Conservation (phyloP, 2,329 filamentous ascomycete species). For the Aspergillus amoenus region DNA sequence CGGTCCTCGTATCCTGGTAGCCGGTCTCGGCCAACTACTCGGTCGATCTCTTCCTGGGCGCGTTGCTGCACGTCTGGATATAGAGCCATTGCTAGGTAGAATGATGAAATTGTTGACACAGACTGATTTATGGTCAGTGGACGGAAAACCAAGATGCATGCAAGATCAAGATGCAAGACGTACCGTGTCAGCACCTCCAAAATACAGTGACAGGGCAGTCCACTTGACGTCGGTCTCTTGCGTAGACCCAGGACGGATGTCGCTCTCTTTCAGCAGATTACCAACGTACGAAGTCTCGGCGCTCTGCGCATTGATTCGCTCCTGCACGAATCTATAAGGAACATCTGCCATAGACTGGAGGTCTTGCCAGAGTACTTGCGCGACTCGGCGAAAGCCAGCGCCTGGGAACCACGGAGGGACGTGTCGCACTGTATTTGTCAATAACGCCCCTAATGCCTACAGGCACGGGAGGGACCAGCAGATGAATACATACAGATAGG, state of each 20-base stretch:
- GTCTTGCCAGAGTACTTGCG: constrained; percentile 32
- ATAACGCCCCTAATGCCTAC: background rate
- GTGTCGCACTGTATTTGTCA: constrained; percentile 11
- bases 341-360: constrained; percentile 33
- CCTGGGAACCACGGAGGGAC: constrained; percentile 43
- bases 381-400: constrained; percentile 43
- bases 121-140: constrained; percentile 5
- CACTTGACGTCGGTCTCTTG: constrained; percentile 33
- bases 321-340: constrained; percentile 45
- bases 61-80: background rate
- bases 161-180: background rate
- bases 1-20: constrained; percentile 11
- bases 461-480: too few relatives aligned
- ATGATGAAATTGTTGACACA: constrained; percentile 15
- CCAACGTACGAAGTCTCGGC: constrained; percentile 42
- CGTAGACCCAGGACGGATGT: constrained; percentile 21
- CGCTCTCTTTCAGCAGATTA: constrained; percentile 36
- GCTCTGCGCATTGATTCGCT: constrained; percentile 36
- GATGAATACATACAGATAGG: constrained; percentile 6
- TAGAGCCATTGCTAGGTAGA: constrained; percentile 22
- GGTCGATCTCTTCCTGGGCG: constrained; percentile 1
- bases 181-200: constrained; percentile 45
- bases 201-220: constrained; percentile 42
- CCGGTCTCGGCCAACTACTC: background rate
- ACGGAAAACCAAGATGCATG: too few relatives aligned